Evolutionary conservation across 2,329 filamentous ascomycete genomes (phyloP).

Genomic region (Cephalotrichum gorgonifer): DNA sequence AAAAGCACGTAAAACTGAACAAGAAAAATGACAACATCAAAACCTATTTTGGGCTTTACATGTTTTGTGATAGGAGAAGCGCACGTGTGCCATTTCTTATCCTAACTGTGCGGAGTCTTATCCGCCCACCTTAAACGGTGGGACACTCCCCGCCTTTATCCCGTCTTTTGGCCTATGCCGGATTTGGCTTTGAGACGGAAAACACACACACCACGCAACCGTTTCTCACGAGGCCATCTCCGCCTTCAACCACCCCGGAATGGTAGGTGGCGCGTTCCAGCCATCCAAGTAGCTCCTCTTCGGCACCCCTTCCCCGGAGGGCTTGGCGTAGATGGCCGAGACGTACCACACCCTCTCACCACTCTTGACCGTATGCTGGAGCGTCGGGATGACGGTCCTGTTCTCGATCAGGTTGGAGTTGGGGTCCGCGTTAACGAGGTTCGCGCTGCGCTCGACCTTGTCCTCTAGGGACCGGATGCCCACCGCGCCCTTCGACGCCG

Average conservation of each 20-base stretch:
- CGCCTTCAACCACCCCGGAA: slow-evolving; percentile 50
- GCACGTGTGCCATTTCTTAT: too few relatives aligned
- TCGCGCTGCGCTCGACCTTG: slow-evolving; percentile 40
- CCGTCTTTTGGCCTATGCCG: too few relatives aligned
- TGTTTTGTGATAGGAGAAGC: too few relatives aligned
- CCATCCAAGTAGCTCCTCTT: slow-evolving; percentile 44
- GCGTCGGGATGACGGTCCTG: slow-evolving; percentile 59
- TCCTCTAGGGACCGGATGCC: slow-evolving; percentile 47
- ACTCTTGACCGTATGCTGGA: slow-evolving; percentile 49
- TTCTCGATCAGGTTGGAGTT: slow-evolving; percentile 70
- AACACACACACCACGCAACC: background rate
- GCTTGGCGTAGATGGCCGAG: slow-evolving; percentile 62
- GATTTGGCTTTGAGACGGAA: too few relatives aligned
- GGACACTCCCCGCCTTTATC: too few relatives aligned
- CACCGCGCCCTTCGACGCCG: slow-evolving; percentile 43
- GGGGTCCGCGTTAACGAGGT: slow-evolving; percentile 64
- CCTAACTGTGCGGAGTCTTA: too few relatives aligned
- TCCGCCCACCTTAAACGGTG: too few relatives aligned
- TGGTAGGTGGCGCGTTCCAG: slow-evolving; percentile 47
- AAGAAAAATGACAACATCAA: too few relatives aligned
- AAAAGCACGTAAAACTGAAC: too few relatives aligned
- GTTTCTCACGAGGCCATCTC: slow-evolving; percentile 27
- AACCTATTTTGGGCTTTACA: too few relatives aligned
- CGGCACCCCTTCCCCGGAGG: slow-evolving; percentile 40
- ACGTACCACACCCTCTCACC: slow-evolving; percentile 57